phyloP scores from a whole-genome alignment of 306 rosid species.

The Glycine tomentella region DNA sequence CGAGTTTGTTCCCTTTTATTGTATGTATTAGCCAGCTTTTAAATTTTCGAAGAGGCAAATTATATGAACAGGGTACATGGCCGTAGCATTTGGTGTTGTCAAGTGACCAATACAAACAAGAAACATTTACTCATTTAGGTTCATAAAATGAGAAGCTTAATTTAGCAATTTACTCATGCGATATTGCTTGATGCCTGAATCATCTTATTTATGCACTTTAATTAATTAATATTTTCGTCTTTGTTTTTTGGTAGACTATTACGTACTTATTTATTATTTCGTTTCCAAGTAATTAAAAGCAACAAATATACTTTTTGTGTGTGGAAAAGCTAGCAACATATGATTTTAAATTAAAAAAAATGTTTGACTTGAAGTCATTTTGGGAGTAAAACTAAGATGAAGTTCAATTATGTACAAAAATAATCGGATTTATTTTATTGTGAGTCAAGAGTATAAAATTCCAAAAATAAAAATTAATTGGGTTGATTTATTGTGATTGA shows the following conservation, averaged over 20 bases:
- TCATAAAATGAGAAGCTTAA: background rate
- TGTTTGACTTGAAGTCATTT: background rate
- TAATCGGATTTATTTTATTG: background rate
- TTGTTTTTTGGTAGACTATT: background rate
- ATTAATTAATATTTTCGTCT: background rate
- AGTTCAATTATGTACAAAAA: background rate
- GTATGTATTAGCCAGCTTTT: slow-evolving; percentile 42
- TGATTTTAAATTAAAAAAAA: background rate
- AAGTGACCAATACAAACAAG: no score
- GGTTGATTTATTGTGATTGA: background rate
- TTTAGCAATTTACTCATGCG: background rate
- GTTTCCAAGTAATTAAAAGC: no score
- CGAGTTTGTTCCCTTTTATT: slow-evolving; percentile 6
- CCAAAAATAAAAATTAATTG: background rate
- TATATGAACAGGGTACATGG: background rate
- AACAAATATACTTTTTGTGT: no score
- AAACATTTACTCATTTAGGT: background rate
- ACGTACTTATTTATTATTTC: background rate
- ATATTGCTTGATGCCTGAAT: background rate
- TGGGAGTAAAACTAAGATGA: background rate
- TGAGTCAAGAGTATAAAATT: background rate
- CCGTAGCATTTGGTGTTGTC: no score
- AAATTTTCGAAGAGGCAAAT: slow-evolving; percentile 49
- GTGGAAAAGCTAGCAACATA: background rate
- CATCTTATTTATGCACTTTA: background rate